phyloP scores from a whole-genome alignment of 75 land plant genomes.

The Pseudotsuga menziesii region DNA sequence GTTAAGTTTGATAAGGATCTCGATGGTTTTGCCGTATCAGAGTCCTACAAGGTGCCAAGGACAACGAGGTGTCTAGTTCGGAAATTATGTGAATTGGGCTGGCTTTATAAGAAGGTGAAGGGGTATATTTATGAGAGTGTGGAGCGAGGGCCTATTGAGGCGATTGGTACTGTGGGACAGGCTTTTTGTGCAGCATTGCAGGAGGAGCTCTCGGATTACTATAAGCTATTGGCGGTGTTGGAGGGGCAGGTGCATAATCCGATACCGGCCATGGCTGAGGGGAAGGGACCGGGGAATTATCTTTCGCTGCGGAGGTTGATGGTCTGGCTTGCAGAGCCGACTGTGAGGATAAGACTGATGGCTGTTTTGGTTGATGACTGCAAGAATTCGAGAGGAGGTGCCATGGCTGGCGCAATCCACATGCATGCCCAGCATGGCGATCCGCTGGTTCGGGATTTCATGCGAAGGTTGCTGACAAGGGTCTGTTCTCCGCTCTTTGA shows the following conservation, averaged over 20 bases:
- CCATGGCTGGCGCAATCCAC: slow-evolving; percentile 99
- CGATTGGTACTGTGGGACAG: slow-evolving; percentile 93
- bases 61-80: slow-evolving; percentile 56
- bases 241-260: slow-evolving; percentile 79
- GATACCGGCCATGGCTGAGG: slow-evolving; percentile 58
- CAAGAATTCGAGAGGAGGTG: slow-evolving; percentile 75
- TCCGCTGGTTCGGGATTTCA: slow-evolving; percentile 79
- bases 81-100: slow-evolving; percentile 86
- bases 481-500: slow-evolving; percentile 97
- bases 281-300: slow-evolving; percentile 56
- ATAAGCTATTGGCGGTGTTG: slow-evolving; percentile 83
- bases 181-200: slow-evolving; percentile 93
- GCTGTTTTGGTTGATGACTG: slow-evolving; percentile 95
- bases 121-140: slow-evolving; percentile 68
- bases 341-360: slow-evolving; percentile 93
- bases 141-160: slow-evolving; percentile 61
- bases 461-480: slow-evolving; percentile 69
- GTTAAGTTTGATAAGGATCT: slow-evolving; percentile 52
- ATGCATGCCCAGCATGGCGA: slow-evolving; percentile 94
- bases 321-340: slow-evolving; percentile 97
- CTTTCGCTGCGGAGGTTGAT: slow-evolving; percentile 79
- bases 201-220: slow-evolving; percentile 90
- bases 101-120: slow-evolving; percentile 82
- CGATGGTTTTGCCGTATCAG: slow-evolving; percentile 64
- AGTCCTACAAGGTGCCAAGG: slow-evolving; percentile 54